Base-by-base conservation (phyloP, 2,329 filamentous ascomycete species). In the Fusarium nematophilum region DNA sequence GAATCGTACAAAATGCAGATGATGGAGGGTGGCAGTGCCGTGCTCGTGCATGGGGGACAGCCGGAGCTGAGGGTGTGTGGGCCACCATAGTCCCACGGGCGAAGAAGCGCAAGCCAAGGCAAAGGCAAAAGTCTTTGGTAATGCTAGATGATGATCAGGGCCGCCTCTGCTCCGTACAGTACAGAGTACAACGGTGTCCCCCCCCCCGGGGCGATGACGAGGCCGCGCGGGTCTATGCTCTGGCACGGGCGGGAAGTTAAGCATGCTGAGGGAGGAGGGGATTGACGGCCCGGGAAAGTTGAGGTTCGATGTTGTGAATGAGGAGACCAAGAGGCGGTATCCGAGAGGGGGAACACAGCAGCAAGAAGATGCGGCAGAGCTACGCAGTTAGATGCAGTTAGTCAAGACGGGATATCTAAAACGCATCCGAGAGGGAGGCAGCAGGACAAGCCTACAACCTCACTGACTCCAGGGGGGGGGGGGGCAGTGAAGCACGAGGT, bases 21-120 rank as follows among this genome's bases (percentile, higher is more conserved):
- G 56, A 46, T 46, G 56, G 52, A 64, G 48, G 44, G 60, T 63
- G 59, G 59, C 59, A 63, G 59, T 64, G 60, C 56, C 50, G 47
- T 59, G 38, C 42, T 56, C 48, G 45, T 60, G 60, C 57, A 60
- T 64, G n/a, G n/a, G n/a, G 47, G 45, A 44, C 50, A 61, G 29
- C 53, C 59, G 59, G 58, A 62, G 52, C 57, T 56, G 39, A 53
- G 45, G 57, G 48, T n/a, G 59, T 57, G 59, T 64, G 55, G 60
- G 53, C 50, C 60, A 50, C 26, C 23, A 48, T 14, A 23, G 15
- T 33, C 40, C 13, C 29, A 21, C 14, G 39, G 26, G 6, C 9
- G 6, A 5, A 30, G n/a, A 30, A 15, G 25, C 33, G 15, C 21
- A 17, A 18, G 13, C 14, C 10, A 31, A 31, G 4, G 2, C 15